Conservation (phyloP, 164 flowering plant genomes). For the Vitis riparia region DNA sequence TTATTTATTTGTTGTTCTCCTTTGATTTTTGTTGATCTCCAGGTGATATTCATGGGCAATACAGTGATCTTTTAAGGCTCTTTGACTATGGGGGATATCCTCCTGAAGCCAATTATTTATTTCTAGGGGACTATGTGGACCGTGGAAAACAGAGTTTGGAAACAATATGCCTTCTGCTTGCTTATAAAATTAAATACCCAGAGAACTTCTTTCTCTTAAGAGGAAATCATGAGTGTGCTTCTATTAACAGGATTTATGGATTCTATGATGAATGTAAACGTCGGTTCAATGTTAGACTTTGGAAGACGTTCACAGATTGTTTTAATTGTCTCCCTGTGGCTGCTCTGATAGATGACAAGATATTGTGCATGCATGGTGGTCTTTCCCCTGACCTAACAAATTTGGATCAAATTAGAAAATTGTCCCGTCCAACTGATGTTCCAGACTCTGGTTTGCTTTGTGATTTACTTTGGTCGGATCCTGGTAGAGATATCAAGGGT, state of each 20-base stretch:
- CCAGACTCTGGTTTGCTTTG: constrained; percentile 86
- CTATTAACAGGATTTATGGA: constrained; percentile 82
- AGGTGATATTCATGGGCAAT: constrained; percentile 94
- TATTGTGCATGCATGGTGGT: constrained; percentile 94
- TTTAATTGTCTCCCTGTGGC: constrained; percentile 90
- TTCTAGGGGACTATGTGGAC: constrained; percentile 86
- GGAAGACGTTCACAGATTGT: constrained; percentile 78
- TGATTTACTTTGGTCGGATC: constrained; percentile 92
- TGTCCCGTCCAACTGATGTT: constrained; percentile 75
- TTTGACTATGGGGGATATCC: constrained; percentile 87
- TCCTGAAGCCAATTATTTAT: constrained; percentile 72
- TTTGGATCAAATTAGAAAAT: constrained; percentile 66
- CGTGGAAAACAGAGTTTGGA: constrained; percentile 87
- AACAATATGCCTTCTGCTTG: constrained; percentile 80
- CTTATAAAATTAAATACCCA: constrained; percentile 82
- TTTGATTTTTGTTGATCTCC: constrained; percentile 17
- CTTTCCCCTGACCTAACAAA: constrained; percentile 73
- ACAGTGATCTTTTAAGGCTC: constrained; percentile 71
- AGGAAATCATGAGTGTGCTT: constrained; percentile 86
- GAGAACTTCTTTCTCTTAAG: constrained; percentile 76
- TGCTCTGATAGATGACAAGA: constrained; percentile 81
- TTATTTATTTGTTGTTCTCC: background rate
- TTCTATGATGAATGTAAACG: constrained; percentile 91
- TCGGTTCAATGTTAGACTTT: constrained; percentile 72
- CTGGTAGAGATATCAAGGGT: constrained; percentile 59